phyloP scores from a whole-genome alignment of 805 yeast genomes.

The Wickerhamiella galacta region DNA sequence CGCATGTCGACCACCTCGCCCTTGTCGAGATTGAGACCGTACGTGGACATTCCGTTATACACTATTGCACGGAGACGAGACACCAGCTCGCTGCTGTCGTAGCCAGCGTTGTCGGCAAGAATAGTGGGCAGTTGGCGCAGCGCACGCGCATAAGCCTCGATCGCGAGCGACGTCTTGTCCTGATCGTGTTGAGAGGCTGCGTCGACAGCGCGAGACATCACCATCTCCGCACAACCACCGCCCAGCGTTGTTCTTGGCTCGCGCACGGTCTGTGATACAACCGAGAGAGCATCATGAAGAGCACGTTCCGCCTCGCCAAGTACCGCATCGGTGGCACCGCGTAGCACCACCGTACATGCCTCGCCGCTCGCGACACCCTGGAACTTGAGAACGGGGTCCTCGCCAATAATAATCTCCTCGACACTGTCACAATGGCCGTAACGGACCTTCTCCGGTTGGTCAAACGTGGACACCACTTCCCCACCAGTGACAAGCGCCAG shows the following conservation, averaged over 20 bases:
- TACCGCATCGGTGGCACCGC: slow-evolving; percentile 96
- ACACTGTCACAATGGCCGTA: slow-evolving; percentile 78
- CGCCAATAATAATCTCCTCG: slow-evolving; percentile 89
- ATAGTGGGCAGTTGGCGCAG: slow-evolving; percentile 90
- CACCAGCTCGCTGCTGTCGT: slow-evolving; percentile 81
- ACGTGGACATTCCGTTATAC: slow-evolving; percentile 79
- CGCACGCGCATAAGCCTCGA: slow-evolving; percentile 88
- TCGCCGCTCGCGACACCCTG: slow-evolving; percentile 92
- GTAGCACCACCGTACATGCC: slow-evolving; percentile 86
- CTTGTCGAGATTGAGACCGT: slow-evolving; percentile 73
- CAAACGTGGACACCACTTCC: slow-evolving; percentile 94
- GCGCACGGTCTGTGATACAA: slow-evolving; percentile 81
- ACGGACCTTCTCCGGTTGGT: slow-evolving; percentile 70
- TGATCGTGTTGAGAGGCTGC: slow-evolving; percentile 78
- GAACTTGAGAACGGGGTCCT: slow-evolving; percentile 74
- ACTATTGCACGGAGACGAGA: slow-evolving; percentile 79
- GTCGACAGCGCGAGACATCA: slow-evolving; percentile 94
- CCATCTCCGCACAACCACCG: slow-evolving; percentile 90
- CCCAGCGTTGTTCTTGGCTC: slow-evolving; percentile 87
- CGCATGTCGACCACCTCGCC: slow-evolving; percentile 90
- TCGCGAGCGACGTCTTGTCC: slow-evolving; percentile 86
- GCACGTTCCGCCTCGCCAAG: slow-evolving; percentile 96
- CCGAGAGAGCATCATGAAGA: slow-evolving; percentile 90
- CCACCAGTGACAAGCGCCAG: slow-evolving; percentile 95
- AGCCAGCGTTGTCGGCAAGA: slow-evolving; percentile 93